A percentile compares a stretch with the other conserved stretches of the same genome.
phyloP scores from a whole-genome alignment of 768 basidiomycete genomes.

The Mycena chlorophos region DNA sequence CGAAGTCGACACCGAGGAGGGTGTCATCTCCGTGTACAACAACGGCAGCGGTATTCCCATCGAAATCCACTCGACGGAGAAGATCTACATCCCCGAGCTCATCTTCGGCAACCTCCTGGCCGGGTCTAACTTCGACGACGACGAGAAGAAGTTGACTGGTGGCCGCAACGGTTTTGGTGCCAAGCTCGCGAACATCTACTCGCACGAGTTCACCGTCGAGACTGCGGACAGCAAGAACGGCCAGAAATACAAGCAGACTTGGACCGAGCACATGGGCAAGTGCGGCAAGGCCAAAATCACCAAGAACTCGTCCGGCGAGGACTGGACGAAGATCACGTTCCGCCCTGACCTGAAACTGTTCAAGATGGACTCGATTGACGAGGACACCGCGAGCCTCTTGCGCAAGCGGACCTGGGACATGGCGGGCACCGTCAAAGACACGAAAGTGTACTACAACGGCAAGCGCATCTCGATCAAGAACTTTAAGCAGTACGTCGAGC shows the following conservation, averaged over 20 bases:
- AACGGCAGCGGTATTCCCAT: conserved; percentile 96
- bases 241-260: conserved; percentile 95
- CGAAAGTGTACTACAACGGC: conserved; percentile 93
- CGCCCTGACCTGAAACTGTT: conserved; percentile 90
- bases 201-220: conserved; percentile 91
- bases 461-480: conserved; percentile 80
- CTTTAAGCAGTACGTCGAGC: conserved; percentile 96
- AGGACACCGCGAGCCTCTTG: conserved; percentile 84
- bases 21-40: conserved; percentile 90
- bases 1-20: conserved; percentile 78
- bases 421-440: conserved; percentile 90
- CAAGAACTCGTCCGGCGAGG: conserved; percentile 82
- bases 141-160: conserved; percentile 97
- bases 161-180: conserved; percentile 99
- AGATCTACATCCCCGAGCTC: conserved; percentile 93
- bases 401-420: conserved; percentile 95
- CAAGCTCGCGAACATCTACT: conserved; percentile 98
- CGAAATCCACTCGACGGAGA: conserved; percentile 90
- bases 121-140: conserved; percentile 96
- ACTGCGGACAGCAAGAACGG: conserved; percentile 85
- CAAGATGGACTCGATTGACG: conserved; percentile 88
- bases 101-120: conserved; percentile 96
- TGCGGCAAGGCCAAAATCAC: conserved; percentile 92
- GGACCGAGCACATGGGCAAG: conserved; percentile 90
- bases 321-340: conserved; percentile 92